Percentiles rank a stretch among this genome's conserved stretches.
phyloP scores from a whole-genome alignment of 768 basidiomycete genomes.

The Boletus vermiculosoides region DNA sequence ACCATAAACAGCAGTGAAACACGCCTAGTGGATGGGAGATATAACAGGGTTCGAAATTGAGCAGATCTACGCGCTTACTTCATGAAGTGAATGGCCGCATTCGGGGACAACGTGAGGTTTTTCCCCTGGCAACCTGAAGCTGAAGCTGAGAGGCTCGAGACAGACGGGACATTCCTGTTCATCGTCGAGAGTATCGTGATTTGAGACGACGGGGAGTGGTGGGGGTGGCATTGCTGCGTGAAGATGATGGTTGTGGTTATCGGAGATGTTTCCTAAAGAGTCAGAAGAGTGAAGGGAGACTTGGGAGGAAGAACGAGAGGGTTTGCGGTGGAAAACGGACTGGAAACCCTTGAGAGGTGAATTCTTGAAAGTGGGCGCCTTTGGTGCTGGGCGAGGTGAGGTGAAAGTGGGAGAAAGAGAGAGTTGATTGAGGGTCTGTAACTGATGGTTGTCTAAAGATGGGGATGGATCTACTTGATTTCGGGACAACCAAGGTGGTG shows the following conservation, averaged over 20 bases:
- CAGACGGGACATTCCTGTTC: conserved; percentile 96
- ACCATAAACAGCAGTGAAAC: conserved; percentile 96
- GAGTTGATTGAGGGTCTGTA: conserved; percentile 2
- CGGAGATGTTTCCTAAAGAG: conserved; percentile 38
- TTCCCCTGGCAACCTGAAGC: conserved; percentile 91
- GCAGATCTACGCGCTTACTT: conserved; percentile 44
- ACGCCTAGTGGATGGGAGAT: conserved; percentile 57
- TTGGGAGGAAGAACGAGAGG: conserved; percentile 44
- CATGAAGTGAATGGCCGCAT: conserved; percentile 97
- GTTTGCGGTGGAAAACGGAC: conserved; percentile 51
- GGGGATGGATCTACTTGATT: conserved; percentile 33
- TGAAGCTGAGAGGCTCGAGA: conserved; percentile 90
- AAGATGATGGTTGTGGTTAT: conserved; percentile 45
- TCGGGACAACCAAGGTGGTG: conserved; percentile 40
- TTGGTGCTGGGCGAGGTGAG: conserved; percentile 36
- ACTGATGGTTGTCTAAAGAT: conserved; percentile 36
- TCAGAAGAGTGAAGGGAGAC: conserved; percentile 49
- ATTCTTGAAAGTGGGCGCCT: conserved; percentile 35
- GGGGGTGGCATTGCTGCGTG: conserved; percentile 62
- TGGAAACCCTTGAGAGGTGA: conserved; percentile 41
- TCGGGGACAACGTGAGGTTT: conserved; percentile 97
- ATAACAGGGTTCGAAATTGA: conserved; percentile 1
- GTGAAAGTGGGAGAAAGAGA: conserved; percentile 47
- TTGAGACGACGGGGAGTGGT: conserved; percentile 72
- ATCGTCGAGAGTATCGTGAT: conserved; percentile 59